Evolutionary conservation across 2,329 filamentous ascomycete species (phyloP), one percentile per base, ranked within the genome.

Genomic region (Epichloe typhina): DNA sequence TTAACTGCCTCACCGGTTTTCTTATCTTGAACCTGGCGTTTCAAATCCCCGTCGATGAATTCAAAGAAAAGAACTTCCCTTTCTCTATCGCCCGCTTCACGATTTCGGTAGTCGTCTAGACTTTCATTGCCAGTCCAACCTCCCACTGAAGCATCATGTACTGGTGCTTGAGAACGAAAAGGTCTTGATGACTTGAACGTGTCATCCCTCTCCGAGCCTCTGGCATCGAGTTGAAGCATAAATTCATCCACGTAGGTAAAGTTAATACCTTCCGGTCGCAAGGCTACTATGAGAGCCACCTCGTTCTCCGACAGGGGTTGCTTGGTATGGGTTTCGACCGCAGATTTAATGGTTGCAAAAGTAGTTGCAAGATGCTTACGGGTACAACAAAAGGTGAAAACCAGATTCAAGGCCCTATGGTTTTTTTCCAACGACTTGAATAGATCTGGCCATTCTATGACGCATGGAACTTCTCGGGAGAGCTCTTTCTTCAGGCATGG

Each of bases 341-440:
- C 80, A 8, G 81, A 78, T 58, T 83, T 88, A 45, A 98, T 86
- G 5, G 85, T 95, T 15, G 93, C 86, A 57, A 96, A 88, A 0
- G 91, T 96, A 0, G 93, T 97, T 0, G 87, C 83, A 31, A 97
- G 76, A 60, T 97, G 87, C 63, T 95, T 96, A 44, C 93, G 82
- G 1, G 91, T 91, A 63, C 83, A 93, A 69, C 88, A 95, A 63
- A 98, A 97, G 0, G 93, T 97, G 60, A 88, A 95, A 1, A 97
- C 88, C 2, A 97, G 70, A 59, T 95, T 98, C 53, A 98, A 70
- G 1, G 93, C 91, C 54, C 82, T 79, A 64, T 97, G 86, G 0
- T 83, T 86, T 63, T 83, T 82, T 26, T 84, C 81, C 8, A 97
- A 74, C 41, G 74, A 72, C 51, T 80, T 83, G 65, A 97, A 87